Conservation (phyloP, 495 filamentous ascomycete species). For the Xylaria scruposa region DNA sequence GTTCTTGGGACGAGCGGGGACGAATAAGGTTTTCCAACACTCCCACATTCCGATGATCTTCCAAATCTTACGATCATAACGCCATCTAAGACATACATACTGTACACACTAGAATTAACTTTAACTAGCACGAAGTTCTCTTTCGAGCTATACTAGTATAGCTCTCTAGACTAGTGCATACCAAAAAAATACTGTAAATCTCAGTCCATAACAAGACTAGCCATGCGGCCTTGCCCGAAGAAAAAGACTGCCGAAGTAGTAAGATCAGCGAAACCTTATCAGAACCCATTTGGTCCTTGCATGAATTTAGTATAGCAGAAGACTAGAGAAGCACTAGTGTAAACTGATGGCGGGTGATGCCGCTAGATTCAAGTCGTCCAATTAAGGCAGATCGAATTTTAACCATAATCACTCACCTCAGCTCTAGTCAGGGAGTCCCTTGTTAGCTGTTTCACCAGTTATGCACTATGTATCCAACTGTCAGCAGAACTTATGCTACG, state of each 20-base stretch:
- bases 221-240: neutral
- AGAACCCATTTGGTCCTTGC: constrained; percentile 3
- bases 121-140: neutral
- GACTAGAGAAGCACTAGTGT: neutral
- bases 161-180: neutral
- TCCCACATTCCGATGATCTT: neutral
- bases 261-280: neutral
- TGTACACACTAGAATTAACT: neutral
- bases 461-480: neutral
- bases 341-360: neutral
- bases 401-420: neutral
- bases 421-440: neutral
- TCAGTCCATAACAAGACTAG: neutral
- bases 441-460: constrained; percentile 12
- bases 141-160: neutral
- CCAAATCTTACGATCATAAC: constrained; percentile 20
- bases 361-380: neutral
- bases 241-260: neutral
- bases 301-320: neutral
- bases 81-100: neutral
- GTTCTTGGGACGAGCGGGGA: neutral
- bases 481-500: neutral
- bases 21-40: neutral
- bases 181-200: neutral
- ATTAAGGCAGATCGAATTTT: neutral